phyloP scores from a whole-genome alignment of 768 basidiomycete genomes.

The Tricholomella constricta region DNA sequence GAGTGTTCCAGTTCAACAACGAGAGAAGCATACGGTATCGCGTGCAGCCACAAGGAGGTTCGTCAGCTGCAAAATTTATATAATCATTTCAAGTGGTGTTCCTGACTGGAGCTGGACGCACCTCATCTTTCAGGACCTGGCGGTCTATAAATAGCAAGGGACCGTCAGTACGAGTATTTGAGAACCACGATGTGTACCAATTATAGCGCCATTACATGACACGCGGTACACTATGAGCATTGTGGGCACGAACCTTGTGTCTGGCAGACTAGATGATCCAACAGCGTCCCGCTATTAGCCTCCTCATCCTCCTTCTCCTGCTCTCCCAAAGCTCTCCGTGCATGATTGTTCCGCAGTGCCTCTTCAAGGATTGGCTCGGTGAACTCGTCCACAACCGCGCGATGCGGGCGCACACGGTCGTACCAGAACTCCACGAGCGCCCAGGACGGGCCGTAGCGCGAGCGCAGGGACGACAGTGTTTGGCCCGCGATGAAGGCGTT shows the following conservation, averaged over 20 bases:
- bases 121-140: slow-evolving; percentile 25
- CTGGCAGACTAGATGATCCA: slow-evolving; percentile 55
- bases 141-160: slow-evolving; percentile 8
- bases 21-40: slow-evolving; percentile 36
- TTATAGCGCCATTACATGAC: no score
- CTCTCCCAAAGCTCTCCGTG: slow-evolving; percentile 2
- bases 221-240: no score
- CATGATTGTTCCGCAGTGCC: slow-evolving; percentile 43
- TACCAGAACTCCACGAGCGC: slow-evolving; percentile 53
- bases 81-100: neutral
- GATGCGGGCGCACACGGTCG: slow-evolving; percentile 46
- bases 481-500: slow-evolving; percentile 55
- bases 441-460: slow-evolving; percentile 47
- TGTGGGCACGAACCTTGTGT: slow-evolving; percentile 45
- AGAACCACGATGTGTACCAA: no score
- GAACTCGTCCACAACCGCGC: slow-evolving; percentile 50
- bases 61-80: slow-evolving; percentile 17
- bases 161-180: neutral
- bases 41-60: slow-evolving; percentile 47
- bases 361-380: slow-evolving; percentile 54
- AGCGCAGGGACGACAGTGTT: slow-evolving; percentile 37
- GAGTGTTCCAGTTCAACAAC: neutral
- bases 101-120: neutral
- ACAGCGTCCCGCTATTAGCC: slow-evolving; percentile 36
- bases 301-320: slow-evolving; percentile 20